Percentiles rank a stretch among this genome's conserved stretches.
These are phyloP conservation scores for Penicillium sp. DNA, from an alignment of 2,329 filamentous ascomycete genomes.

Conservation along the genomic window DNA sequence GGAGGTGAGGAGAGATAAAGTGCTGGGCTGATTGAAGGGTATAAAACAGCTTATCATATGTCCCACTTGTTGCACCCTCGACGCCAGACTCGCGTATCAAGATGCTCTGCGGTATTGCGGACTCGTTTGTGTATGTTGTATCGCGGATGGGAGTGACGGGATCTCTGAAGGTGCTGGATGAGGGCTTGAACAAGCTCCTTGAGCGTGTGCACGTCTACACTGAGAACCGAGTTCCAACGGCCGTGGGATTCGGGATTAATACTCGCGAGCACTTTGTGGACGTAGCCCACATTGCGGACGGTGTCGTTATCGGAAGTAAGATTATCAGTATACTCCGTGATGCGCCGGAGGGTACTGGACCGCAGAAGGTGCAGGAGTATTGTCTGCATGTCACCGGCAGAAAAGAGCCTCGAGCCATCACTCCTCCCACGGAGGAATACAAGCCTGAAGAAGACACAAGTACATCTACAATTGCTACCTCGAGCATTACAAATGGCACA, in stretches of 20 bases:
- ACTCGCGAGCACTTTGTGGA: conserved; percentile 88
- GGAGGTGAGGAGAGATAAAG: not conserved
- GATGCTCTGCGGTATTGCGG: conserved; percentile 87
- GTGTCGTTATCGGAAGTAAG: conserved; percentile 92
- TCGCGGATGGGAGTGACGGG: conserved; percentile 95
- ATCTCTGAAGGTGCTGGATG: conserved; percentile 78
- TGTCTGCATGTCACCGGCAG: conserved; percentile 72
- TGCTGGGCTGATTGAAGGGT: not conserved
- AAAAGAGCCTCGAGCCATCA: conserved; percentile 56
- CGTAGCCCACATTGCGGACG: conserved; percentile 80
- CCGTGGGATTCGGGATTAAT: conserved; percentile 92
- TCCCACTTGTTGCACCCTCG: conserved; percentile 88
- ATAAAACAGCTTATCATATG: conserved; percentile 67
- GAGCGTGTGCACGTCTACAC: conserved; percentile 85
- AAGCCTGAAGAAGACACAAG: too few relatives aligned
- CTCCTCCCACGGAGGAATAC: conserved; percentile 36
- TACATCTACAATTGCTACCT: not conserved
- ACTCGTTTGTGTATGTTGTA: conserved; percentile 97
- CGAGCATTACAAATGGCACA: not conserved
- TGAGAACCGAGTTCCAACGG: conserved; percentile 75
- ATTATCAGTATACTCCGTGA: conserved; percentile 79
- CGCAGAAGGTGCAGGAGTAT: conserved; percentile 79
- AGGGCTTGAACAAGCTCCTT: conserved; percentile 76
- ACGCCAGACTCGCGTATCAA: conserved; percentile 91
- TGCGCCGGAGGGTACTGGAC: conserved; percentile 65